phyloP scores from a whole-genome alignment of 2,329 filamentous ascomycete species.

The Dactylellina parvicollis region DNA sequence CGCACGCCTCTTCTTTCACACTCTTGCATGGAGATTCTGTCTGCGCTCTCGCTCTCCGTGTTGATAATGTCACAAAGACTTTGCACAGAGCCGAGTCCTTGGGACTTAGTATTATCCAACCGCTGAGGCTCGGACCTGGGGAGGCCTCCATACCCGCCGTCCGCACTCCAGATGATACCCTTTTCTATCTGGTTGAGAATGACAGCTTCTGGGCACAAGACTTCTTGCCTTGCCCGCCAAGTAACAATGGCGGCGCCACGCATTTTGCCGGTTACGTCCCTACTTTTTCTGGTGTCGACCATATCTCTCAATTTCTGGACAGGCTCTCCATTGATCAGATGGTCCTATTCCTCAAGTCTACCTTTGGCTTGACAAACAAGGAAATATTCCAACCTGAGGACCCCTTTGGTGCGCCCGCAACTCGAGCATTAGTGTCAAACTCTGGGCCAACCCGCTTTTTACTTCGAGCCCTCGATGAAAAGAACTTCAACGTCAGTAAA shows the following conservation, averaged over 20 bases:
- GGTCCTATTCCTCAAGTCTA: constrained; percentile 52
- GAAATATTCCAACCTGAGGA: constrained; percentile 54
- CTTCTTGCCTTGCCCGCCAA: constrained; percentile 50
- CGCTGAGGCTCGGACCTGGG: constrained; percentile 49
- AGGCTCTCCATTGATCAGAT: constrained; percentile 53
- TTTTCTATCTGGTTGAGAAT: constrained; percentile 54
- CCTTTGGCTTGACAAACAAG: constrained; percentile 48
- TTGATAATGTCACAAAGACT: constrained; percentile 49
- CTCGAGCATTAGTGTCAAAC: constrained; percentile 52
- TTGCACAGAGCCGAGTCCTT: constrained; percentile 49
- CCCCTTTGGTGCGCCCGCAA: constrained; percentile 52
- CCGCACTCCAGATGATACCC: constrained; percentile 53
- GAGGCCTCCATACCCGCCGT: constrained; percentile 53
- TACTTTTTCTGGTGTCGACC: constrained; percentile 49
- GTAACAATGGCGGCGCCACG: constrained; percentile 36
- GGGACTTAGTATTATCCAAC: constrained; percentile 52
- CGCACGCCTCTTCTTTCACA: constrained; percentile 54
- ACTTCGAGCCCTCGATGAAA: constrained; percentile 51
- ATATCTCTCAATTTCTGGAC: constrained; percentile 54
- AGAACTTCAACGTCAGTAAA: constrained; percentile 53
- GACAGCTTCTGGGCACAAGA: constrained; percentile 55
- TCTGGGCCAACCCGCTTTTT: constrained; percentile 47
- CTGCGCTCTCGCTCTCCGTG: constrained; percentile 53
- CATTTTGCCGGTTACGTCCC: constrained; percentile 52
- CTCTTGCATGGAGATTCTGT: constrained; percentile 53